These are phyloP conservation scores for Nitzschia sp. DNA, from an alignment of 108 stramenopile genomes.

Conservation along the genomic window DNA sequence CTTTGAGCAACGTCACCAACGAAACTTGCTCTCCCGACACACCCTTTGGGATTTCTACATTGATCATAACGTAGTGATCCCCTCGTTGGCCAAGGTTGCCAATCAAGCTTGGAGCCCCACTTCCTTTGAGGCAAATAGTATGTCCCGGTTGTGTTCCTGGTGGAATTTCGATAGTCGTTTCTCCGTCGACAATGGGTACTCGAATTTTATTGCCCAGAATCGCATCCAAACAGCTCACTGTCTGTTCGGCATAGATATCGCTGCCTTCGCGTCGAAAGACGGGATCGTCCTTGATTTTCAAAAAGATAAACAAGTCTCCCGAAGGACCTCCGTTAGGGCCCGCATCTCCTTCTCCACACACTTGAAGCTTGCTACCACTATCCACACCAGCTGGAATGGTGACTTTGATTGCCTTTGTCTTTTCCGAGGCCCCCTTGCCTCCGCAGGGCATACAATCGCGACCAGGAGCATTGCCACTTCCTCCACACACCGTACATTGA, in stretches of 20 bases:
- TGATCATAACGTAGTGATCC: conserved; percentile 94
- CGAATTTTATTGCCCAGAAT: conserved; percentile 90
- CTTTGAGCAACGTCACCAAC: conserved; percentile 72
- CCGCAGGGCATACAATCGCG: conserved; percentile 92
- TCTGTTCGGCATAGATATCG: conserved; percentile 88
- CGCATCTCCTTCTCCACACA: conserved; percentile 93
- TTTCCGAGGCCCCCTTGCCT: conserved; percentile 84
- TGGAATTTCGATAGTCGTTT: conserved; percentile 94
- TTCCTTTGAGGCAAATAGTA: conserved; percentile 89
- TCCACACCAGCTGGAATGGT: conserved; percentile 93
- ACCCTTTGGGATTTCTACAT: conserved; percentile 89
- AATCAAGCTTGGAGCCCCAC: conserved; percentile 81
- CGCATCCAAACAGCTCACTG: conserved; percentile 89
- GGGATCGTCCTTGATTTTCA: conserved; percentile 86
- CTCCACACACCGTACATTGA: conserved; percentile 90
- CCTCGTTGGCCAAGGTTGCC: conserved; percentile 78
- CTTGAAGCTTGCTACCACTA: conserved; percentile 92
- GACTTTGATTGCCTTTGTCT: conserved; percentile 94
- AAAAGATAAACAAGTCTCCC: conserved; percentile 95
- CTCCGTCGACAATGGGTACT: conserved; percentile 90
- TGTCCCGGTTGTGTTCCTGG: conserved; percentile 94
- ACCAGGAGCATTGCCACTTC: conserved; percentile 86
- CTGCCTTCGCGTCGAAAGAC: conserved; percentile 90
- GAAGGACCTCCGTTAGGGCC: conserved; percentile 91
- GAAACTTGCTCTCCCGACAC: conserved; percentile 86